Evolutionary conservation across 2,329 filamentous ascomycete species (phyloP).

Genomic region (Tolypocladium sp.): DNA sequence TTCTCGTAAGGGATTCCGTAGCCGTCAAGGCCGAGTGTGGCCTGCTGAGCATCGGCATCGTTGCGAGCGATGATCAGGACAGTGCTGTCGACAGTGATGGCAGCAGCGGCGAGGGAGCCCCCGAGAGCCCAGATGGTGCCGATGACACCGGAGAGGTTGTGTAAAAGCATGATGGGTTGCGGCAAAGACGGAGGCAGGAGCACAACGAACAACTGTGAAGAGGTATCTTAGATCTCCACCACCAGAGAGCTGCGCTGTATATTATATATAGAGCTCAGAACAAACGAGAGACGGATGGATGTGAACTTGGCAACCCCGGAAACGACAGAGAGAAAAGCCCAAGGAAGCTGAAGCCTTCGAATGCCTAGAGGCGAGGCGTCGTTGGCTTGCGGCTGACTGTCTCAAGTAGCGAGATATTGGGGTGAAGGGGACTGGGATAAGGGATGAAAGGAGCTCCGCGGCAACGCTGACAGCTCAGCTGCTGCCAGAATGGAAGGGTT

Average conservation of each 20-base stretch:
- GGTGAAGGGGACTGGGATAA: neutral
- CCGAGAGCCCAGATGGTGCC: neutral
- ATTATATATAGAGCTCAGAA: neutral
- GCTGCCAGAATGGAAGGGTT: neutral
- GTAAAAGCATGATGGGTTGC: neutral
- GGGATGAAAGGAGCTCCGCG: neutral
- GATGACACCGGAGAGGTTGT: neutral
- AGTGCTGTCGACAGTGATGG: conserved; percentile 28
- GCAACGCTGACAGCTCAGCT: neutral
- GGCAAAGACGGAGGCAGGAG: neutral
- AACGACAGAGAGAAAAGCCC: neutral
- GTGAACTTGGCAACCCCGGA: neutral
- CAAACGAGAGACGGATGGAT: neutral
- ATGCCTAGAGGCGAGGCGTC: neutral
- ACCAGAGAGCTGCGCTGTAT: neutral
- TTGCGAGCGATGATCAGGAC: conserved; percentile 49
- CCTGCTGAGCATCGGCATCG: conserved; percentile 33
- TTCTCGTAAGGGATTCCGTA: conserved; percentile 53
- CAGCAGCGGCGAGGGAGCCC: conserved; percentile 1
- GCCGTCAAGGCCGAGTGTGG: conserved; percentile 44
- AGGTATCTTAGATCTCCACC: neutral
- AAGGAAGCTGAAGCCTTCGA: neutral
- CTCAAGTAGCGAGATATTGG: neutral
- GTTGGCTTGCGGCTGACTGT: neutral
- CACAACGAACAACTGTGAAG: neutral